Percentiles rank a stretch among this genome's conserved stretches.
These are phyloP conservation scores for Bruguiera gymnorhiza DNA, from an alignment of 345 rosid genomes.

Conservation along the genomic window DNA sequence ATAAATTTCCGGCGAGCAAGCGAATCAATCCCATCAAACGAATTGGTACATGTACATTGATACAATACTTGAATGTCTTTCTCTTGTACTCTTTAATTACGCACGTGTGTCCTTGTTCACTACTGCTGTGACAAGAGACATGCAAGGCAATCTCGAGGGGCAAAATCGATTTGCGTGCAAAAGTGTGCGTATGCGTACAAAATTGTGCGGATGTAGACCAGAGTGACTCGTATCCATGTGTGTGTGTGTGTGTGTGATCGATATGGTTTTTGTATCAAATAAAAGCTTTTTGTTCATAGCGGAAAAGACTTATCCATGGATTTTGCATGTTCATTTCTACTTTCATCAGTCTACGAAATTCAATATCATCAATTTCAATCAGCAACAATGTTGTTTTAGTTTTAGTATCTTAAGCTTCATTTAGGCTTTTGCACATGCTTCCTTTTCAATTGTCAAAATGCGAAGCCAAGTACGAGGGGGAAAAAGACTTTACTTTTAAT, in stretches of 20 bases:
- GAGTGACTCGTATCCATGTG: not conserved
- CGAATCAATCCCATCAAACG: not conserved
- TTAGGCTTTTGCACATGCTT: too few species aligned
- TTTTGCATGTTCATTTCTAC: too few species aligned
- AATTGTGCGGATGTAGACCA: not conserved
- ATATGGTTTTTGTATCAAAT: constrained; percentile 19
- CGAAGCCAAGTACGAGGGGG: too few species aligned
- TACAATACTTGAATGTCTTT: constrained; percentile 8
- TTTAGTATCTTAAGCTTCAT: too few species aligned
- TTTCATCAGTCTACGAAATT: too few species aligned
- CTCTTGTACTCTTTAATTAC: not conserved
- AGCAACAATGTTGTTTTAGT: too few species aligned
- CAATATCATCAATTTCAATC: too few species aligned
- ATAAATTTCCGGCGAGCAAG: constrained; percentile 16
- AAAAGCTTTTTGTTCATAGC: not conserved
- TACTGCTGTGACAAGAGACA: constrained; percentile 4
- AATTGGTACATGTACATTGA: constrained; percentile 1
- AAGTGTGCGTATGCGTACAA: not conserved
- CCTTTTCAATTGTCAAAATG: too few species aligned
- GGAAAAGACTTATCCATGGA: too few species aligned
- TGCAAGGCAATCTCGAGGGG: constrained; percentile 1
- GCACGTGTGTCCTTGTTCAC: constrained; percentile 14
- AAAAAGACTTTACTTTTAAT: not conserved
- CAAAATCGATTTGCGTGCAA: not conserved
- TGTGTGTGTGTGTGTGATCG: constrained; percentile 10